These are phyloP conservation scores for Lipomyces sp. DNA, from an alignment of 805 yeast genomes.

Conservation along the genomic window DNA sequence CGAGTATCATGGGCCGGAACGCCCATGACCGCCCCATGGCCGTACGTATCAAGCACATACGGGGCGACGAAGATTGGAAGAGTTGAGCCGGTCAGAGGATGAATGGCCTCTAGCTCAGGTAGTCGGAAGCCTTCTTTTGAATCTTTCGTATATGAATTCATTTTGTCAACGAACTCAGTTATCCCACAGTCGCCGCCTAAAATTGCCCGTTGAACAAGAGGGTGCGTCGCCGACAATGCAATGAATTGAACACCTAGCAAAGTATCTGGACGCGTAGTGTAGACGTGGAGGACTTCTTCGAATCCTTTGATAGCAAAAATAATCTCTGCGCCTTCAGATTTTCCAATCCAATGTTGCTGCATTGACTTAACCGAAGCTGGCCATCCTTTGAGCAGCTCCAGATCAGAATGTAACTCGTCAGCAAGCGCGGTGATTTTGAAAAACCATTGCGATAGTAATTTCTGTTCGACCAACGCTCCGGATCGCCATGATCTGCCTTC, in stretches of 20 bases:
- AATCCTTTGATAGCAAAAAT: conserved; percentile 47
- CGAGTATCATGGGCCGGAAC: conserved; percentile 92
- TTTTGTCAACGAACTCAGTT: conserved; percentile 51
- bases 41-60: conserved; percentile 81
- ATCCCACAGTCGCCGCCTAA: conserved; percentile 52
- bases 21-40: conserved; percentile 97
- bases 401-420: conserved; percentile 64
- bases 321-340: conserved; percentile 78
- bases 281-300: conserved; percentile 54
- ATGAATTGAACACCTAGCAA: conserved; percentile 79
- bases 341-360: conserved; percentile 96
- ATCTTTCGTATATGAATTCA: conserved; percentile 47
- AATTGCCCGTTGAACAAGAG: conserved; percentile 52
- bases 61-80: conserved; percentile 90
- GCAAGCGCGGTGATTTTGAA: conserved; percentile 87
- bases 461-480: conserved; percentile 91
- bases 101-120: conserved; percentile 48
- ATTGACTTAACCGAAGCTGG: conserved; percentile 84
- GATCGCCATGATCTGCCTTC: conserved; percentile 96
- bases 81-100: conserved; percentile 59
- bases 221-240: conserved; percentile 77
- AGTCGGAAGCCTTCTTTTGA: conserved; percentile 67
- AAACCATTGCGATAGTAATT: conserved; percentile 87
- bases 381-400: conserved; percentile 71
- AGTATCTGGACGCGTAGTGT: conserved; percentile 92